Percentiles rank a stretch among this genome's conserved stretches.
Conservation (phyloP, 2,329 filamentous ascomycete genomes). For the Beauveria sp. region DNA sequence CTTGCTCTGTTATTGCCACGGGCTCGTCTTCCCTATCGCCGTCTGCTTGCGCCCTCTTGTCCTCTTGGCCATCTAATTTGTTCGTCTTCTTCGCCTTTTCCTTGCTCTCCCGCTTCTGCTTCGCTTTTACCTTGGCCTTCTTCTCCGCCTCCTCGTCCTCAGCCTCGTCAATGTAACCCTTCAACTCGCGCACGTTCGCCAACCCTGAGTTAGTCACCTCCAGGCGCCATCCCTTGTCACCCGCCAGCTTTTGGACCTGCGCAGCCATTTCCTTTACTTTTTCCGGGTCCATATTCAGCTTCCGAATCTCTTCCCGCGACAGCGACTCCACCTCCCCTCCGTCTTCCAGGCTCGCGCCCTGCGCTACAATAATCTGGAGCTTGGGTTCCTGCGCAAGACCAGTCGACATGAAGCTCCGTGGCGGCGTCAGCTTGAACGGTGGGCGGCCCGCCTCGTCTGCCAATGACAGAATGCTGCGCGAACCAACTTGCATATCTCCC, state of each 20-base stretch:
- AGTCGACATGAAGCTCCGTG: slow-evolving; percentile 30
- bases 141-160: slow-evolving; percentile 15
- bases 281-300: slow-evolving; percentile 57
- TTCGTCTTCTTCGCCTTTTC: slow-evolving; percentile 12
- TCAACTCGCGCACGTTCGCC: slow-evolving; percentile 50
- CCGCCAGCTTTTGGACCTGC: slow-evolving; percentile 60
- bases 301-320: slow-evolving; percentile 59
- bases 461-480: slow-evolving; percentile 38
- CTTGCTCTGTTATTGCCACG: slow-evolving; percentile 15
- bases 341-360: slow-evolving; percentile 41
- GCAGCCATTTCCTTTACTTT: slow-evolving; percentile 62
- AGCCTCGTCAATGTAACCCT: slow-evolving; percentile 51
- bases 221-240: slow-evolving; percentile 69
- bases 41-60: neutral
- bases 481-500: slow-evolving; percentile 47
- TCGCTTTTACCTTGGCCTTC: neutral
- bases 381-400: slow-evolving; percentile 17
- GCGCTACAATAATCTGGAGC: slow-evolving; percentile 34
- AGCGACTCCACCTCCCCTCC: slow-evolving; percentile 55
- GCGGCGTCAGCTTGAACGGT: slow-evolving; percentile 36
- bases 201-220: slow-evolving; percentile 66
- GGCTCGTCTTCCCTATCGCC: slow-evolving; percentile 18
- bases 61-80: neutral
- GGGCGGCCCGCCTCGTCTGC: slow-evolving; percentile 40
- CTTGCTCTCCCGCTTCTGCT: slow-evolving; percentile 1